A percentile compares a stretch with the other conserved stretches of the same genome.
These are phyloP conservation scores for Lasiosphaeria miniovina DNA, from an alignment of 495 filamentous ascomycete genomes.

Conservation along the genomic window DNA sequence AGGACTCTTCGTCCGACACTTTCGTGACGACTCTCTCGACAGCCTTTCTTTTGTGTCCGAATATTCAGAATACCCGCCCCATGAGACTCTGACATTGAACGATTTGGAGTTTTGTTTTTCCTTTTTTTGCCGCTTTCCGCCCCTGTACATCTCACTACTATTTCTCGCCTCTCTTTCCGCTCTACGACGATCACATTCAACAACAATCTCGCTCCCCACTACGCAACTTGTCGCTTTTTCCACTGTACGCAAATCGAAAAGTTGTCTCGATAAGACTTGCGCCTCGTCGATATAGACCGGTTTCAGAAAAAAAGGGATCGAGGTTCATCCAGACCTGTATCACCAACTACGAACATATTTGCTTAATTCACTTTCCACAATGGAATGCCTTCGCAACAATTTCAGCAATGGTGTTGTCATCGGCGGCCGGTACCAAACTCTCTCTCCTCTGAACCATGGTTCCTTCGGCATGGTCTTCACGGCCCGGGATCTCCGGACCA, in stretches of 20 bases:
- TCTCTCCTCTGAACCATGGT: slow-evolving; percentile 95
- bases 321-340: slow-evolving; percentile 34
- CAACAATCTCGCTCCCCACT: slow-evolving; percentile 29
- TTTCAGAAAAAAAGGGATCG: slow-evolving; percentile 29
- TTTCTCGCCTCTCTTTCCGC: slow-evolving; percentile 16
- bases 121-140: slow-evolving; percentile 40
- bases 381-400: slow-evolving; percentile 76
- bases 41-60: slow-evolving; percentile 38
- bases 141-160: slow-evolving; percentile 44
- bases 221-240: slow-evolving; percentile 14
- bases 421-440: slow-evolving; percentile 81
- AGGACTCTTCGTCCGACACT: slow-evolving; percentile 45
- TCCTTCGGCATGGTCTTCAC: slow-evolving; percentile 98
- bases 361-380: slow-evolving; percentile 38
- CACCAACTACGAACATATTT: slow-evolving; percentile 26
- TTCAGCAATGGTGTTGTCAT: slow-evolving; percentile 72
- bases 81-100: slow-evolving; percentile 66
- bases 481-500: slow-evolving; percentile 72
- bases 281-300: slow-evolving; percentile 41
- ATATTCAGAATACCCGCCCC: slow-evolving; percentile 54
- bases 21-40: slow-evolving; percentile 44
- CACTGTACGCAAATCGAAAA: slow-evolving; percentile 45
- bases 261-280: slow-evolving; percentile 34
- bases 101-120: slow-evolving; percentile 54
- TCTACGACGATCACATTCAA: slow-evolving; percentile 15